Evolutionary conservation across 371 early-diverging fungal species (phyloP), one percentile per base, ranked within the genome.

Genomic region (Apophysomyces trapeziformis): DNA sequence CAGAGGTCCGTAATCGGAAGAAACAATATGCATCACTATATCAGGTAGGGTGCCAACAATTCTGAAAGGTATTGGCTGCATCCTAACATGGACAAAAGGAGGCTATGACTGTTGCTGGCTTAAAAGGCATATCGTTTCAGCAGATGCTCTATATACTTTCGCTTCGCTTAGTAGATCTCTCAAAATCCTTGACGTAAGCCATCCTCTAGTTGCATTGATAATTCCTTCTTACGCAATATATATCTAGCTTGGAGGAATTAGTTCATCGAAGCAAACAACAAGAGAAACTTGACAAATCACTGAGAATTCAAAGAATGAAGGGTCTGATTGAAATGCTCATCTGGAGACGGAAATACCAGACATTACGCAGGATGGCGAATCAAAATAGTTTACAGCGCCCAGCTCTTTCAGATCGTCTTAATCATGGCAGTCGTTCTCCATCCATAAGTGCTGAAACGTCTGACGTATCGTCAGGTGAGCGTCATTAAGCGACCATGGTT

Each of bases 161-260:
- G 1, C 71, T 81, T 57, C 79, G 74, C 7, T 61, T 84, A 6
- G 82, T 84, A 1, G 83, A 85, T 68, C 71, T 71, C 7, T 72
- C 79, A 11, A 76, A 78, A 58, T 77, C 86, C 0, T 68, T 85
- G 1, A 83, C 78, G 83, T 83, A 81, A 64, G 72, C 32, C 18
- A 14, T 18, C 36, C 8, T 57, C 11, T 2, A 35, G 5, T 64
- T 16, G 61, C 8, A n/a, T n/a, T n/a, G n/a, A n/a, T 9, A n/a
- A 37, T 63, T 21, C 9, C 12, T 38, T 39, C 9, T 60, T 18
- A n/a, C 39, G 5, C 37, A 9, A 37, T 16, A 0, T 2, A 35
- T 26, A 47, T 18, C 5, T 38, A 77, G 78, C 1, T 73, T 78
- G 68, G 75, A 69, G 45, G 75, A 66, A 41, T 58, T 78, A n/a